Evolutionary conservation across 768 basidiomycete species (phyloP), one percentile per base, ranked within the genome.

Genomic region (Tylopilus vinaceipallidus): DNA sequence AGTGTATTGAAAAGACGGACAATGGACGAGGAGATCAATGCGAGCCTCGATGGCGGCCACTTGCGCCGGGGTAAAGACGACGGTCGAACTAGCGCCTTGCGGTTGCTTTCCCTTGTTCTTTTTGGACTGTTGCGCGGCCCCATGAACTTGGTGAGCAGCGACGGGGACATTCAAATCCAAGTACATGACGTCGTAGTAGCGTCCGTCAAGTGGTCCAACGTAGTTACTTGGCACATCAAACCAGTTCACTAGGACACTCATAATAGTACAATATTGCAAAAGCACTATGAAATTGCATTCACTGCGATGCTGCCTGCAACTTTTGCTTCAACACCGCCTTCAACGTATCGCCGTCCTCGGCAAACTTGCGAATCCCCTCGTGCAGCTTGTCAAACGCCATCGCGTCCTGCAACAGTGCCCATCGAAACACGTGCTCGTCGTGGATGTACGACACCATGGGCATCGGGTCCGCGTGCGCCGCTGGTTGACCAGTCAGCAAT

Each of bases 361-460:
- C 93, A 70, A 98, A 98, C 74, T 94, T 95, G 75, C 82, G 84
- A 76, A 98, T 97, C 65, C 95, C 95, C 75, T 95, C 91, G 70
- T 95, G 91, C 49, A 95, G 77, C 76, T 95, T 95, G 70, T 95
- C 94, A 66, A 90, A 94, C 14, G 95, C 93, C 93, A 95, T 95
- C 68, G 76, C 70, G 71, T 97, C 93, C 64, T 92, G 80, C 58
- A 95, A 81, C 42, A 97, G 84, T 5, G 79, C 69, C 92, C 92
- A 95, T 44, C 91, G 84, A 84, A 98, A 98, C 65, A 90, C 86
- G 51, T 92, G 75, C 76, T 98, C 90, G 71, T 94, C 84, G 76
- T 95, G 80, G 67, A 98, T 68, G 75, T 68, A 97, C 19, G 82
- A 78, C 54, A 90, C 86, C 73, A 92, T 97, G 34, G 81, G 62